Conservation (phyloP, 2,329 filamentous ascomycete species). For the Raffaelea albimanens region DNA sequence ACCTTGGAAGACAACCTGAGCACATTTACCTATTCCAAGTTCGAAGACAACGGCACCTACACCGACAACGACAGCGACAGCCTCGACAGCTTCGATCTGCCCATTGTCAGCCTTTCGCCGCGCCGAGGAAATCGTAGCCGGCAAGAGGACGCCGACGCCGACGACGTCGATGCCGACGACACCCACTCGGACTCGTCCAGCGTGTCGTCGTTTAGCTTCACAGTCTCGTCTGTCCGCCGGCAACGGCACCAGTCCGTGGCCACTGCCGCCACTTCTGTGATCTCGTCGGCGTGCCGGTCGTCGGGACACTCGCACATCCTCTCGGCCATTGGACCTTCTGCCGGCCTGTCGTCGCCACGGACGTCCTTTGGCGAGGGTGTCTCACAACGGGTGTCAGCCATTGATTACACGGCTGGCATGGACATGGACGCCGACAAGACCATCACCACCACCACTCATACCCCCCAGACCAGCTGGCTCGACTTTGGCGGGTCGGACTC, state of each 20-base stretch:
- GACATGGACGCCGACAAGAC: neutral
- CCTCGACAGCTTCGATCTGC: neutral
- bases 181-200: slow-evolving; percentile 6
- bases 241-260: slow-evolving; percentile 27
- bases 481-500: slow-evolving; percentile 12
- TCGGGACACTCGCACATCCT: slow-evolving; percentile 16
- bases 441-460: too few relatives aligned
- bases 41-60: neutral
- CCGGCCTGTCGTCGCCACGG: neutral
- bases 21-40: neutral
- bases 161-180: slow-evolving; percentile 8
- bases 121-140: neutral
- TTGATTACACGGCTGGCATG: slow-evolving; percentile 5
- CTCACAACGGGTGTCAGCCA: neutral
- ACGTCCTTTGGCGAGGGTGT: neutral
- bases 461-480: slow-evolving; percentile 16
- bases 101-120: neutral
- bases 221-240: too few relatives aligned
- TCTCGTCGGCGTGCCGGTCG: slow-evolving; percentile 21
- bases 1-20: slow-evolving; percentile 1
- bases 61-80: slow-evolving; percentile 1
- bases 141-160: neutral
- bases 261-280: slow-evolving; percentile 30
- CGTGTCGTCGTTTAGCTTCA: slow-evolving; percentile 28
- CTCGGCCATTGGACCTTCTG: slow-evolving; percentile 8